Base-by-base conservation (phyloP, 2,329 filamentous ascomycete genomes). In the Calonectria leucothoes region DNA sequence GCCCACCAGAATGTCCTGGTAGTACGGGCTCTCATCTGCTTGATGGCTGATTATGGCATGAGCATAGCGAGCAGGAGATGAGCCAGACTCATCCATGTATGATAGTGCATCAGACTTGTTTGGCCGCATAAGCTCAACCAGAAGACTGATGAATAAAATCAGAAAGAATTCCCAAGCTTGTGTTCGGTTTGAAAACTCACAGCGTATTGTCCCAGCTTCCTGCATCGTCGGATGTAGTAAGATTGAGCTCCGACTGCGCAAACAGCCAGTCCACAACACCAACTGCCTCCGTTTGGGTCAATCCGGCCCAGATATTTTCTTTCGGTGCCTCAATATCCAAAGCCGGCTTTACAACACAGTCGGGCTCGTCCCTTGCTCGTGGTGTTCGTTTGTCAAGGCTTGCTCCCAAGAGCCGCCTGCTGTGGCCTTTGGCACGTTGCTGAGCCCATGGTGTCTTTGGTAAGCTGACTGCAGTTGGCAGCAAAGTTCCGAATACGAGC, bases 171-270 rank as follows among this genome's bases (percentile, higher is more conserved):
- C 2, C 2, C 3, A 35, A 31, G 3, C 8, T 23, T 17, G 2
- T 6, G 23, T 11, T 33, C 11, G 2, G 15, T 23, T 20, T 20
- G 10, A 45, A 33, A 25, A 25, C 69, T 71, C 17, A 71, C 69
- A 71, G 25, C 5, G 69, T 67, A 52, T 71, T 71, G n/a, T 71
- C 69, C 69, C 69, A 71, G 17, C 55, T 64, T 29, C 64, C 64
- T 27, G 69, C 64, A 42, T 71, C 45, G 4, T 71, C 69, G 17
- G 52, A 52, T 12, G 33, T 37, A 8, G 69, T 71, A 27, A 71
- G 64, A 8, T 71, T 71, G 52, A 71, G 69, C 3, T 67, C 64
- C 7, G 55, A 42, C 23, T 71, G 69, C 33, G 64, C 55, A 48
- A 71, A 71, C 20, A 71, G 14, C 69, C 69, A 71, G 14, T 39